Conservation (phyloP, 352 stramenopile species). For the Pythium volutum region DNA sequence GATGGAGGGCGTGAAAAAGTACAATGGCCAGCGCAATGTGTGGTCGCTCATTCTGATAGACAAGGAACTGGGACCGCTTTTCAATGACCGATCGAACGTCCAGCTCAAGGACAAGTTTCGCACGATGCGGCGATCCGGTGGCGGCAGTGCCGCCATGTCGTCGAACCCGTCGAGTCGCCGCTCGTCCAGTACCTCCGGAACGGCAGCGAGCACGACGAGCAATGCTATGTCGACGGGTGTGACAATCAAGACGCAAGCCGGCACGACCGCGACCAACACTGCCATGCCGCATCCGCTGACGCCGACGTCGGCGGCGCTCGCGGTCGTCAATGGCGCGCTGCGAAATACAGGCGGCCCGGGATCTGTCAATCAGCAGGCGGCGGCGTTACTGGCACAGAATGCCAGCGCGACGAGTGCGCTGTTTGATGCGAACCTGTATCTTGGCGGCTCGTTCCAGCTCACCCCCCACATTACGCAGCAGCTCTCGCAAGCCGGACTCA, state of each 20-base stretch:
- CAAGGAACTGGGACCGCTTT: constrained; percentile 71
- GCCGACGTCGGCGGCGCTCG: constrained; percentile 31
- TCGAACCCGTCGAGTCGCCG: constrained; percentile 46
- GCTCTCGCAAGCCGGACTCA: constrained; percentile 31
- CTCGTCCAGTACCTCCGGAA: constrained; percentile 27
- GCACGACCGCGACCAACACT: not conserved
- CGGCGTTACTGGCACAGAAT: constrained; percentile 49
- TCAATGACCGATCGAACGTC: constrained; percentile 82
- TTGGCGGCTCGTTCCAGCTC: constrained; percentile 54
- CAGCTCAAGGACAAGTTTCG: constrained; percentile 86
- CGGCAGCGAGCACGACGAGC: constrained; percentile 6
- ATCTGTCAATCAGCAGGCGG: constrained; percentile 46
- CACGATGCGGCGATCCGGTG: constrained; percentile 61
- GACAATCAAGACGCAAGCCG: constrained; percentile 13
- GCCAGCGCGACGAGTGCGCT: constrained; percentile 44
- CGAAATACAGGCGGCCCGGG: not conserved
- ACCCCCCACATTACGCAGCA: constrained; percentile 47
- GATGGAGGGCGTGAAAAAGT: constrained; percentile 85
- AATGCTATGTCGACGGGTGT: constrained; percentile 1
- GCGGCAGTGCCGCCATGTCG: constrained; percentile 38
- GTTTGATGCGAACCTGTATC: constrained; percentile 68
- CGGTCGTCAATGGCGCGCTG: constrained; percentile 28
- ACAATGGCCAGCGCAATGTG: constrained; percentile 79
- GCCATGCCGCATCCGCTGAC: constrained; percentile 23
- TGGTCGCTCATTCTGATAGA: constrained; percentile 83